Percentiles rank a stretch among this genome's conserved stretches.
These are phyloP conservation scores for Hypocreales sp. DNA, from an alignment of 2,329 filamentous ascomycete species.

Conservation along the genomic window DNA sequence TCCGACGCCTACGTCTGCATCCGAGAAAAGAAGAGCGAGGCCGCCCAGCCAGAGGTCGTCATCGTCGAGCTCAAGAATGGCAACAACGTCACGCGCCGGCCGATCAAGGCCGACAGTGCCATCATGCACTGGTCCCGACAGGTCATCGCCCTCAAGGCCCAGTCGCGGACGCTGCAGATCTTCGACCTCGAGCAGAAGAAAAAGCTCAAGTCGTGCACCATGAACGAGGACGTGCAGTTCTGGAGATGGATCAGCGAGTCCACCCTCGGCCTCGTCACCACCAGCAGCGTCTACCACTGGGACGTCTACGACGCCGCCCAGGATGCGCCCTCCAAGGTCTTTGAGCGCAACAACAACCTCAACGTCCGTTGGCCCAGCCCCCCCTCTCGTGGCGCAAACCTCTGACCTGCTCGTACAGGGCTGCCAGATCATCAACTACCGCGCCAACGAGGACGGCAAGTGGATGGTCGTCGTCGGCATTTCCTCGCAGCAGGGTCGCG, in stretches of 20 bases:
- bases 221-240: conserved; percentile 95
- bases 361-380: conserved; percentile 38
- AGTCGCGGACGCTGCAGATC: conserved; percentile 88
- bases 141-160: conserved; percentile 92
- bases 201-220: conserved; percentile 91
- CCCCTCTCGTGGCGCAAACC: neutral
- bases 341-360: conserved; percentile 86
- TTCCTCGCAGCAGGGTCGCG: conserved; percentile 79
- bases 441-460: conserved; percentile 85
- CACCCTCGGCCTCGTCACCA: conserved; percentile 79
- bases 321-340: conserved; percentile 71
- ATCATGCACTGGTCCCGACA: conserved; percentile 98
- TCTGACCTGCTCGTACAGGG: conserved; percentile 35
- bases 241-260: conserved; percentile 98
- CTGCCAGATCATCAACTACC: conserved; percentile 99
- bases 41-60: conserved; percentile 80
- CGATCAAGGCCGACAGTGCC: conserved; percentile 98
- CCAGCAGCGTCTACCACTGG: conserved; percentile 90
- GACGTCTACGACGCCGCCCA: conserved; percentile 81
- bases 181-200: conserved; percentile 88
- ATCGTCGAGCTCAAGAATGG: conserved; percentile 96
- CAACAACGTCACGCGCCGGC: conserved; percentile 86
- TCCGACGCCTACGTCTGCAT: conserved; percentile 95
- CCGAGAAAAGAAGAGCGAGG: conserved; percentile 79
- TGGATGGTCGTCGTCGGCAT: conserved; percentile 99